phyloP scores from a whole-genome alignment of 768 basidiomycete species.

The Lactarius sanguifluus region DNA sequence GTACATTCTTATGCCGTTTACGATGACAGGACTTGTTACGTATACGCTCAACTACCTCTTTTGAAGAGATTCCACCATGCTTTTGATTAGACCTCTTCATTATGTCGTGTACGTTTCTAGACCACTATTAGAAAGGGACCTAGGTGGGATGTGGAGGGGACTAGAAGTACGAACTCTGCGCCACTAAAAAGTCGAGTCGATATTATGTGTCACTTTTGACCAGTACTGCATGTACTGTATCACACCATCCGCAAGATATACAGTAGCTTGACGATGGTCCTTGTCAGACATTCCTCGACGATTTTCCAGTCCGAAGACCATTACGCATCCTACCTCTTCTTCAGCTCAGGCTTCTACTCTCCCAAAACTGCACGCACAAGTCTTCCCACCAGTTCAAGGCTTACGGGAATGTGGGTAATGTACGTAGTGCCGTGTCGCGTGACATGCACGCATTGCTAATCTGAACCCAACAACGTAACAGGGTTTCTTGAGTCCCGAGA shows the following conservation, averaged over 20 bases:
- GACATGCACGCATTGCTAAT: background rate
- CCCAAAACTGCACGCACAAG: background rate
- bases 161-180: background rate
- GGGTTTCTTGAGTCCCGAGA: background rate
- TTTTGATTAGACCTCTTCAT: background rate
- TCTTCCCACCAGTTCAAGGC: background rate
- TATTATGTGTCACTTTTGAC: background rate
- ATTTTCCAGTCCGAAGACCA: background rate
- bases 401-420: too few relatives aligned
- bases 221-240: background rate
- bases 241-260: background rate
- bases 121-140: background rate
- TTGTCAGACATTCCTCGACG: too few relatives aligned
- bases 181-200: background rate
- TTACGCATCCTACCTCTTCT: background rate
- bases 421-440: background rate
- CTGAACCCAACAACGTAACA: background rate
- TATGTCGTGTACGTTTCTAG: background rate
- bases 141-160: too few relatives aligned
- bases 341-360: background rate
- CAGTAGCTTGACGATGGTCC: background rate
- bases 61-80: constrained; percentile 5
- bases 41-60: constrained; percentile 28
- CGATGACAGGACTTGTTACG: constrained; percentile 25
- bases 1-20: constrained; percentile 28